Evolutionary conservation across 140 eudicot genomes (phyloP), one percentile per base, ranked within the genome.

Genomic region (Senecio squalidus): DNA sequence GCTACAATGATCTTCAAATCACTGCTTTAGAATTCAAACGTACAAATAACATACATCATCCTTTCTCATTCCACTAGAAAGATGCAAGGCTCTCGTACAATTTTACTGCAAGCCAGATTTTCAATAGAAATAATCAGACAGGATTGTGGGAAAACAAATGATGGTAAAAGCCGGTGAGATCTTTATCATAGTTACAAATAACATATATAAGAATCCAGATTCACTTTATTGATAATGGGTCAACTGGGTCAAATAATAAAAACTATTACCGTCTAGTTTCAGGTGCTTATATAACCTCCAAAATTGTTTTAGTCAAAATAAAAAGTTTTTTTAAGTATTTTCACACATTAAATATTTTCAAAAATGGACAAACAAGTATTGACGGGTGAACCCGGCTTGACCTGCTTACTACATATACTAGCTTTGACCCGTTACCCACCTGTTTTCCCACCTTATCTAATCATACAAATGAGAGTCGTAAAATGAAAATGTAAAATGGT

Each of bases 91-190:
- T 17, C 38, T 31, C 64, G 22, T 52, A 65, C 72, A 45, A 67
- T n/a, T 46, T 69, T 58, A 69, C 84, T 79, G 81, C 84, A 79
- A 1, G 56, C 3, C 18, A 49, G 14, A 51, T 14, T 18, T 26
- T 27, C 1, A 60, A 41, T 2, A 60, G 4, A 40, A 17, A 18
- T 6, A 9, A 22, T 46, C 39, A 29, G 45, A 20, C 29, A 51
- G 3, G n/a, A 24, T 39, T n/a, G 60, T 31, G 29, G 41, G 9
- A 20, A 23, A 22, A 11, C 3, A 46, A 6, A 30, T 5, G 9
- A 27, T 39, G 10, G 11, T 39, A 38, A 33, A 31, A 50, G n/a
- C 60, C 34, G 36, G 25, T 5, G 20, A 34, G 50, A 46, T 47
- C 3, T 5, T 60, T 60, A 14, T 17, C 16, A 8, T 13, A 6